These are phyloP conservation scores for Cylindrodendrum hubeiense DNA, from an alignment of 2,329 filamentous ascomycete genomes.

Conservation along the genomic window DNA sequence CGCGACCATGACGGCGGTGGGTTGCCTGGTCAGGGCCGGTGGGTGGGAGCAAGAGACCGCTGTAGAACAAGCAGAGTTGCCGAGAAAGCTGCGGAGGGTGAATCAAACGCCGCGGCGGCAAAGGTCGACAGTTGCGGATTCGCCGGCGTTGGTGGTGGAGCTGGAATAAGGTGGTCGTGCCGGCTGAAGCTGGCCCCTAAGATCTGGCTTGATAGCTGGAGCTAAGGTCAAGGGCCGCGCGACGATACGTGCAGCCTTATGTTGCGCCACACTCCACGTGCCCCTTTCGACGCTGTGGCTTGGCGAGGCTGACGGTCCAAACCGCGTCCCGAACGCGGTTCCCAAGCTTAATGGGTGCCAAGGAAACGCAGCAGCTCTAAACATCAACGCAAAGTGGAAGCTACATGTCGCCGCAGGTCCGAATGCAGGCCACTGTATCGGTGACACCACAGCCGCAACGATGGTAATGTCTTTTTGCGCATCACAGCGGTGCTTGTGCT, in stretches of 20 bases:
- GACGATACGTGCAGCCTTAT: slow-evolving; percentile 32
- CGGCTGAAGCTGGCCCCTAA: slow-evolving; percentile 43
- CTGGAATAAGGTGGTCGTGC: slow-evolving; percentile 35
- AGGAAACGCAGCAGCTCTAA: slow-evolving; percentile 26
- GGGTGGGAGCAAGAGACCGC: slow-evolving; percentile 9
- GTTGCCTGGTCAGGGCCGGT: slow-evolving; percentile 29
- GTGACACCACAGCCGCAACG: slow-evolving; percentile 31
- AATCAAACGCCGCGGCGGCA: slow-evolving; percentile 9
- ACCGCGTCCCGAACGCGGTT: slow-evolving; percentile 43
- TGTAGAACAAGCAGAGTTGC: slow-evolving; percentile 9
- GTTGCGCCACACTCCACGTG: slow-evolving; percentile 46
- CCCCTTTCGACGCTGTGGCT: slow-evolving; percentile 37
- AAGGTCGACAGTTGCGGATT: slow-evolving; percentile 24
- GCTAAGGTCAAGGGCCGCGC: slow-evolving; percentile 34
- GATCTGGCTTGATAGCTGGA: slow-evolving; percentile 48
- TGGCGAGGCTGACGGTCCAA: slow-evolving; percentile 36
- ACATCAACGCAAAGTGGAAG: slow-evolving; percentile 15
- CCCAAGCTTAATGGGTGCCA: slow-evolving; percentile 36
- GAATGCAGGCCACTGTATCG: slow-evolving; percentile 36
- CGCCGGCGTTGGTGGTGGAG: slow-evolving; percentile 34
- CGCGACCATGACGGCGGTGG: slow-evolving; percentile 71
- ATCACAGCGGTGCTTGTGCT: slow-evolving; percentile 8
- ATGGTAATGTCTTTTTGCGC: slow-evolving; percentile 33
- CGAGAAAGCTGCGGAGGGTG: slow-evolving; percentile 8
- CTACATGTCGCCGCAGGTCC: slow-evolving; percentile 20